Base-by-base conservation (phyloP, 2,329 filamentous ascomycete genomes). In the Teratosphaeriaceae sp. region DNA sequence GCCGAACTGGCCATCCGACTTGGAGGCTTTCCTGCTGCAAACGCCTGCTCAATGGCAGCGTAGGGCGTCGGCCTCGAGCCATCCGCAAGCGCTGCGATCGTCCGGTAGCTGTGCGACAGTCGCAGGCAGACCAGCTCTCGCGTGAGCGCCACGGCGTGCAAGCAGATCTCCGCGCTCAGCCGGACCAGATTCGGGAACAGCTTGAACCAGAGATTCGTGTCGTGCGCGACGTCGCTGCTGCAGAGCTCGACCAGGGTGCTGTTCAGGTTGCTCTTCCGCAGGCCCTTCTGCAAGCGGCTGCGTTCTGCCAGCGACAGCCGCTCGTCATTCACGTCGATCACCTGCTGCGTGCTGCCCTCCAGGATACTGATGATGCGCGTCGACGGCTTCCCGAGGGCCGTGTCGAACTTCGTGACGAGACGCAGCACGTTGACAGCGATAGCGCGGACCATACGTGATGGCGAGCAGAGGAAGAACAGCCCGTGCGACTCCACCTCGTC, bases 401-500 rank as follows among this genome's bases (percentile, higher is more conserved):
- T 82, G 58, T 98, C 92, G 52, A 98, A 97, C 54, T 98, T 90
- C 2, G 84, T 89, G 49, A 97, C 90, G 19, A 97, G 76, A 3
- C 88, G 84, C 20, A 98, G 72, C 1, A 98, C 90, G 1, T 86
- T 95, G 40, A 98, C 87, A 2, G 92, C 89, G 62, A 92, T 94
- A 45, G 86, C 77, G 40, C 92, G 81, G 20, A 98, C 92, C 42
- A 86, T 79, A 41, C 88, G 79, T 5, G 92, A 96, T 55, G 97
- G 92, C 0, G 92, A 98, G 63, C 92, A 98, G 5, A 98, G 71
- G 62, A 98, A 98, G 71, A 98, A 98, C 2, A 98, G 68, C 0
- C 92, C 94, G 60, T 97, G 92, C 0, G 90, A 94, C 63, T 98
- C 92, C 13, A 96, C 86, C 63, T 96, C 89, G 54, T 98, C 92